Base-by-base conservation (phyloP, 106 monocot genomes). In the Dactylorhiza incarnata region DNA sequence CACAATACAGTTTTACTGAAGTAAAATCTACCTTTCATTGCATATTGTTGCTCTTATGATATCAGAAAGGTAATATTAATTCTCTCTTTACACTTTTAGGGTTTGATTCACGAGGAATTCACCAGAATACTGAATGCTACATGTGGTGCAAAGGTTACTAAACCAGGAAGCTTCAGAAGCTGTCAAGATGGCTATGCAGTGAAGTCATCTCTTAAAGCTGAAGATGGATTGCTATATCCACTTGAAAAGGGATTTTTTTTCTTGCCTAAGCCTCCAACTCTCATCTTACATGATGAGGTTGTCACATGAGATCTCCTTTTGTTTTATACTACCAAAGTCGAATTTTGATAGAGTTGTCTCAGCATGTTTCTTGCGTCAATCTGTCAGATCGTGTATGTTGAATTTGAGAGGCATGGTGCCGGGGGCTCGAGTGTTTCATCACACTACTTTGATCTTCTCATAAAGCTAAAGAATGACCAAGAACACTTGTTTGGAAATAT, bases 231-330 rank as follows among this genome's bases (percentile, higher is more conserved):
- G 29, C 49, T 99, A 16, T 99, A 99, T 84, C 99, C 99, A 6
- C 94, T 99, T 75, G 99, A 99, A 75, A 99, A 94, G 82, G 86
- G 94, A 48, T 99, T 99, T 80, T 99, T 99, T 88, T 99, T 99
- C 82, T 76, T 99, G 26, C 99, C 99, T 26, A 99, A 89, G 59
- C 99, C 99, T 70, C 99, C 99, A 11, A 99, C 99, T 70, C 99
- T 99, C 76, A 94, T 99, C 51, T 94, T 99, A 61, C 91, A 99
- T 83, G 99, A 99, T 52, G 99, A 99, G 89, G 99, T 94, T 5
- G 65, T 5, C 29, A 10, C 14, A 94, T 59, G 94, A 87, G 86
- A 94, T 88, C 88, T 23, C 25, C 12, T 62, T 3, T 49, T 8
- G 69, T 55, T 9, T 10, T 49, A 19, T 37, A 17, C 55, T 45